Conservation (phyloP, 2,329 filamentous ascomycete species). For the Cercospora janseana region DNA sequence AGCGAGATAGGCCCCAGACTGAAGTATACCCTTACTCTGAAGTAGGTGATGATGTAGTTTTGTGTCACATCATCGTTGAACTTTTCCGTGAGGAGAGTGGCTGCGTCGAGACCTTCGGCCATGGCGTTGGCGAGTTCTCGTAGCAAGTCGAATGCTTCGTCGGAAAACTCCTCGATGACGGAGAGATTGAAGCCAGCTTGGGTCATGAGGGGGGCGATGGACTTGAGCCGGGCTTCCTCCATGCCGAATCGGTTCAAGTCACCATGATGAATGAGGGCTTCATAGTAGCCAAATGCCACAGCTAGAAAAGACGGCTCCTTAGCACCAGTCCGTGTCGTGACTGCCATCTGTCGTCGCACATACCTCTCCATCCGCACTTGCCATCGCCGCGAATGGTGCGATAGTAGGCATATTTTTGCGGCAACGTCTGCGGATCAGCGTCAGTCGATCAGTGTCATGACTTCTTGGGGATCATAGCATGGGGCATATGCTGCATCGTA, state of each 20-base stretch:
- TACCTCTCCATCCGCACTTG: conserved; percentile 97
- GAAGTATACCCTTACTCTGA: conserved; percentile 50
- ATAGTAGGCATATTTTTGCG: conserved; percentile 81
- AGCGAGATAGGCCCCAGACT: not conserved
- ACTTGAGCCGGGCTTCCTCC: conserved; percentile 70
- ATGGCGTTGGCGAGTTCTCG: conserved; percentile 57
- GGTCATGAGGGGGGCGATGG: conserved; percentile 68
- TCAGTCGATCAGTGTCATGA: not conserved
- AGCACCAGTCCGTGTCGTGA: conserved; percentile 16
- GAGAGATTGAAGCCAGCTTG: conserved; percentile 66
- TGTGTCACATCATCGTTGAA: conserved; percentile 73
- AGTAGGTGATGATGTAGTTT: conserved; percentile 80
- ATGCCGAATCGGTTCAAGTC: conserved; percentile 64
- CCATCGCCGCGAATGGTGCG: conserved; percentile 88
- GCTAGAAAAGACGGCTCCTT: conserved; percentile 53
- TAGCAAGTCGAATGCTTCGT: conserved; percentile 69
- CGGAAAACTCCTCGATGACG: conserved; percentile 79
- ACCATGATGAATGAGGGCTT: conserved; percentile 69
- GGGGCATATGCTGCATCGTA: conserved; percentile 48
- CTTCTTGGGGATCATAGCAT: not conserved
- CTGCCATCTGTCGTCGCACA: conserved; percentile 37
- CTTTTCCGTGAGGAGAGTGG: conserved; percentile 38
- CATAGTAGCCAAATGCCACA: conserved; percentile 89
- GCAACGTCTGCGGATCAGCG: conserved; percentile 61
- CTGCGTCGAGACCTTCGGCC: conserved; percentile 52